A percentile compares a stretch with the other conserved stretches of the same genome.
These are phyloP conservation scores for Phytophthora uliginosa DNA, from an alignment of 352 stramenopile genomes.

Conservation along the genomic window DNA sequence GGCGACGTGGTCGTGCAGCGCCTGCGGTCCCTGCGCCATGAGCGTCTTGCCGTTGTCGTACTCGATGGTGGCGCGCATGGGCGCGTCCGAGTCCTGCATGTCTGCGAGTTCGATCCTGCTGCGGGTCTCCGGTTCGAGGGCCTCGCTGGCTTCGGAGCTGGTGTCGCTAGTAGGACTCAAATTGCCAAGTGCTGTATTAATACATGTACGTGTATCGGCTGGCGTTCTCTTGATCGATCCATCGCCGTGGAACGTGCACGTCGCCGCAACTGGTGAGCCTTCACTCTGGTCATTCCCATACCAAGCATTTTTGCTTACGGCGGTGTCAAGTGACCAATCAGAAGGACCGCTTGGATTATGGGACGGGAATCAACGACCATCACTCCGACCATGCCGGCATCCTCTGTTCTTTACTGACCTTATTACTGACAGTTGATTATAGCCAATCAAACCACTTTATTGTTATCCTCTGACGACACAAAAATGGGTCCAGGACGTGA, in stretches of 20 bases:
- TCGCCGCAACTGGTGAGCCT: too few relatives aligned
- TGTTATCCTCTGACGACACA: constrained; percentile 5
- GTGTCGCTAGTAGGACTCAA: constrained; percentile 18
- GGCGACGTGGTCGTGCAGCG: constrained; percentile 24
- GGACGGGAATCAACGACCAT: constrained; percentile 28
- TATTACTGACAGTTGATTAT: constrained; percentile 4
- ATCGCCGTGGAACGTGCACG: too few relatives aligned
- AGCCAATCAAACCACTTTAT: constrained; percentile 11
- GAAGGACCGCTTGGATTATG: constrained; percentile 10
- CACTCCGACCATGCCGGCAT: constrained; percentile 13
- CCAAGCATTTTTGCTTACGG: constrained; percentile 22
- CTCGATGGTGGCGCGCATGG: constrained; percentile 3
- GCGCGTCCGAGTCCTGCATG: not conserved
- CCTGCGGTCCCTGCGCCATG: constrained; percentile 15
- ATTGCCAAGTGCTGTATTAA: constrained; percentile 27
- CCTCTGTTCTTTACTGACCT: constrained; percentile 10
- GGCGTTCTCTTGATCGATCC: not conserved
- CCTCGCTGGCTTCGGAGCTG: not conserved
- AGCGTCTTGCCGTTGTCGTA: constrained; percentile 17
- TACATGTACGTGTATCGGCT: not conserved
- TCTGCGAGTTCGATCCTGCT: not conserved
- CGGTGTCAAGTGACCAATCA: constrained; percentile 11
- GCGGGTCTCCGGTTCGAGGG: not conserved
- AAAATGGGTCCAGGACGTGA: not conserved
- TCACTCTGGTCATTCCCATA: too few relatives aligned